Percentiles rank a stretch among this genome's conserved stretches.
These are phyloP conservation scores for Biscutella laevigata DNA, from an alignment of 441 rosid species.

Conservation along the genomic window DNA sequence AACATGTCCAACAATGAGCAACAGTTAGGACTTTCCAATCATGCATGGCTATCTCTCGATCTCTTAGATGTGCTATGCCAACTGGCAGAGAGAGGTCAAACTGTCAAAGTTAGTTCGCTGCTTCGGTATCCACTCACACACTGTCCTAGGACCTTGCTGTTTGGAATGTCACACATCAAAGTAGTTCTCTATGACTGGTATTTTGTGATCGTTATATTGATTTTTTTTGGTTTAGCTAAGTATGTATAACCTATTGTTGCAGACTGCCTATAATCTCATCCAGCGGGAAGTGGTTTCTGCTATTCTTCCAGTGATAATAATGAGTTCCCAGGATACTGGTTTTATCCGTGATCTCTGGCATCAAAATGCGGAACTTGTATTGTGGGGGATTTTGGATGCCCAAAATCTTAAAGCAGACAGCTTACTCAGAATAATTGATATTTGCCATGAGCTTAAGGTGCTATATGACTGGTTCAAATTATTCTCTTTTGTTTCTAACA, in stretches of 20 bases:
- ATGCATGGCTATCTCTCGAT: conserved; percentile 90
- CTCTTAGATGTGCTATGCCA: conserved; percentile 81
- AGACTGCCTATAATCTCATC: conserved; percentile 82
- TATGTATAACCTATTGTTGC: conserved; percentile 27
- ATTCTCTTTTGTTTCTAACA: neutral
- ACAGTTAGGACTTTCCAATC: conserved; percentile 63
- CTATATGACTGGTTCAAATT: neutral
- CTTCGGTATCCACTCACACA: conserved; percentile 78
- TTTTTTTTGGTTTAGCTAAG: conserved; percentile 8
- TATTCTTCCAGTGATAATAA: conserved; percentile 61
- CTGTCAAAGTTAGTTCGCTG: conserved; percentile 51
- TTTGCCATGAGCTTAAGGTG: conserved; percentile 85
- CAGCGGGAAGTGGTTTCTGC: conserved; percentile 62
- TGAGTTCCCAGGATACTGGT: conserved; percentile 39
- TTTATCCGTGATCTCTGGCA: conserved; percentile 73
- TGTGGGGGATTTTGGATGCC: conserved; percentile 65
- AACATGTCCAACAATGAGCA: conserved; percentile 59
- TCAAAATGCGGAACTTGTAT: conserved; percentile 55
- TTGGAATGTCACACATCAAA: conserved; percentile 77
- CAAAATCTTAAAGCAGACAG: conserved; percentile 48
- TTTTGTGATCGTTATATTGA: neutral
- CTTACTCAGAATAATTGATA: conserved; percentile 55
- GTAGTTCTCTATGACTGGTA: conserved; percentile 30
- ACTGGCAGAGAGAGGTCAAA: conserved; percentile 83
- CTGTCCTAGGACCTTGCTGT: conserved; percentile 82